These are phyloP conservation scores for Botrytis porri DNA, from an alignment of 2,329 filamentous ascomycete species.

Conservation along the genomic window DNA sequence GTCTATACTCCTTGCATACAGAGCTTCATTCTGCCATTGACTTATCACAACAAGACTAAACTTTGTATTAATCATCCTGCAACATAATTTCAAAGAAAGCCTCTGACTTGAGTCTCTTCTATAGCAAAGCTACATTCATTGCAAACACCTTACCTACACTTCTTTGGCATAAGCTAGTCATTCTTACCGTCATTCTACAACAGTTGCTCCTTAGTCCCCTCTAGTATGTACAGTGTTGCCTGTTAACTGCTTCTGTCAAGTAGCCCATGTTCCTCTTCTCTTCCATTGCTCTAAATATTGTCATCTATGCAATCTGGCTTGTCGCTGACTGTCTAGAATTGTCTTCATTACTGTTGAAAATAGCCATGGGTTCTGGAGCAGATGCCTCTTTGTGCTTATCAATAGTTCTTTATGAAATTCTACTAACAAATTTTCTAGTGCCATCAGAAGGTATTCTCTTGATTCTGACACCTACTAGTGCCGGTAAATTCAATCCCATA, in stretches of 20 bases:
- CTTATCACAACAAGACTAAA: no score
- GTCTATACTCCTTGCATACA: neutral
- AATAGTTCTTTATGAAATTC: no score
- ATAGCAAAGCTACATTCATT: no score
- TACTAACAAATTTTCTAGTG: no score
- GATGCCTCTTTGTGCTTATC: neutral
- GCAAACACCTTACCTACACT: neutral
- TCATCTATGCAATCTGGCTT: neutral
- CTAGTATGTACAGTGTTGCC: neutral
- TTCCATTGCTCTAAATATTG: neutral
- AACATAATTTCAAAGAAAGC: neutral
- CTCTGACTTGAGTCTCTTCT: neutral
- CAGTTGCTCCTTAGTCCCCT: neutral
- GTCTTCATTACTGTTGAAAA: neutral
- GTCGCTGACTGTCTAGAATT: neutral
- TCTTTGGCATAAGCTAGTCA: neutral
- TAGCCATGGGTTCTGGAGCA: neutral
- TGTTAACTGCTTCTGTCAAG: rapidly evolving
- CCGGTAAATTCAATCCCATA: neutral
- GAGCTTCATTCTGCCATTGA: neutral
- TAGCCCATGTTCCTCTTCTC: neutral
- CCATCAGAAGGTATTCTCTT: neutral
- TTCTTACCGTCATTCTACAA: neutral
- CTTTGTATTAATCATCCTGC: no score
- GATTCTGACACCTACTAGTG: neutral